phyloP scores from a whole-genome alignment of 2,329 filamentous ascomycete species.

The Sclerotinia glacialis region DNA sequence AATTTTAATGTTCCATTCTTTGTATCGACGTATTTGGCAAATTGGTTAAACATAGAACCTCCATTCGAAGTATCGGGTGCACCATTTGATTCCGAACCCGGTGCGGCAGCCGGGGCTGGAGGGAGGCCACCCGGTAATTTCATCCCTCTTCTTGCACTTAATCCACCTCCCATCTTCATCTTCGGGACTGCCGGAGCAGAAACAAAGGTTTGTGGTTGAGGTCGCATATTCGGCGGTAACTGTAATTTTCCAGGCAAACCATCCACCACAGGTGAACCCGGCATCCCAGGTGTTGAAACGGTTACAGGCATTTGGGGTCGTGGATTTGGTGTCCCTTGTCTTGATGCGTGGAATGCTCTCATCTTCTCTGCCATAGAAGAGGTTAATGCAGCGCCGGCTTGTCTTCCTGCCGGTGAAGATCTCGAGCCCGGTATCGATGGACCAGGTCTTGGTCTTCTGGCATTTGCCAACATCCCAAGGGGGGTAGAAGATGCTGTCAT shows the following conservation, averaged over 20 bases:
- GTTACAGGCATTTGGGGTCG: conserved; percentile 34
- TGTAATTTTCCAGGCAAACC: conserved; percentile 47
- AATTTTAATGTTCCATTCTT: conserved; percentile 84
- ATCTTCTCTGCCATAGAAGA: conserved; percentile 67
- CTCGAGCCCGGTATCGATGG: conserved; percentile 5
- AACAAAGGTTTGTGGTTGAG: conserved; percentile 45
- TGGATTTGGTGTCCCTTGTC: conserved; percentile 49
- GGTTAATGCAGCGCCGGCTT: conserved; percentile 51
- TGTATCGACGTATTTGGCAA: conserved; percentile 81
- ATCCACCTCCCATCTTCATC: conserved; percentile 48
- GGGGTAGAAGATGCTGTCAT: conserved; percentile 86
- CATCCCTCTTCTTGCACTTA: conserved; percentile 66
- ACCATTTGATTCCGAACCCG: conserved; percentile 29
- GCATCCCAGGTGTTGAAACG: conserved; percentile 39
- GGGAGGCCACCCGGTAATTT: conserved; percentile 50
- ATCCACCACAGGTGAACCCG: conserved; percentile 31
- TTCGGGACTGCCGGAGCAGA: conserved; percentile 52
- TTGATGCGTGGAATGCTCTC: conserved; percentile 65
- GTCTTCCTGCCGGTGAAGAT: conserved; percentile 32
- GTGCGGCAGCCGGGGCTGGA: conserved; percentile 25
- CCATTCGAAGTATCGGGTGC: conserved; percentile 25
- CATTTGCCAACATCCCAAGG: conserved; percentile 69
- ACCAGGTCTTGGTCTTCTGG: conserved; percentile 48
- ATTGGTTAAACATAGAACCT: conserved; percentile 60
- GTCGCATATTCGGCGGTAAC: conserved; percentile 46